Evolutionary conservation across 1,139 yeast species (phyloP), one percentile per base, ranked within the genome.

Genomic region (Hanseniaspora gamundiae): DNA sequence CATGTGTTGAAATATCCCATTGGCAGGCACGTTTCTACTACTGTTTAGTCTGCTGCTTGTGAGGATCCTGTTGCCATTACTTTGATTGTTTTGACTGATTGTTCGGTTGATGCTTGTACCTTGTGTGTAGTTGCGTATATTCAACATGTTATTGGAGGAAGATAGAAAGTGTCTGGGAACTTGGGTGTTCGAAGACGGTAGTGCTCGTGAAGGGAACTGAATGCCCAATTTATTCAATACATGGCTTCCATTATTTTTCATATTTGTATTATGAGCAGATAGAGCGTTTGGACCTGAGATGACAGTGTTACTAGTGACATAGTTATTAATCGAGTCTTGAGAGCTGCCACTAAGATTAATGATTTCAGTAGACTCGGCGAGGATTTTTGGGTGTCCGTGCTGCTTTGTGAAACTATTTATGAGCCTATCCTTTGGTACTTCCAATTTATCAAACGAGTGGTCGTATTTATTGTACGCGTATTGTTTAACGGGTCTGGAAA

Each of bases 391-490:
- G 10, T 33, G 6, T 17, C n/a, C n/a, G 4, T n/a, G 13, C 14
- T 35, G 27, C 22, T 36, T 24, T 35, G n/a, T n/a, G n/a, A n/a
- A n/a, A n/a, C n/a, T n/a, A n/a, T n/a, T n/a, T n/a, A n/a, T 36
- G 31, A 22, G 40, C 38, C 11, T 30, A 19, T 20, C 30, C 36
- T 17, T 22, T 21, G 11, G 45, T 39, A 17, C 43, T 9, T 24
- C 28, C 11, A 14, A 9, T 27, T 38, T 2, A 55, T 54, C 22
- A 51, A 53, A 8, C 57, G 58, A n/a, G 11, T 33, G 36, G 10
- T 33, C 17, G 9, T 14, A 7, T 11, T 33, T 33, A 9, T 33
- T 33, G 14, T 33, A 33, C 11, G 13, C 22, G 17, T 33, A 33
- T 19, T 33, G 36, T 17, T 33, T 33, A 13, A 33, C 36, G 4